Percentiles rank a stretch among this genome's conserved stretches.
phyloP scores from a whole-genome alignment of 169 alveolate genomes.

The Plasmodium gallinaceum region DNA sequence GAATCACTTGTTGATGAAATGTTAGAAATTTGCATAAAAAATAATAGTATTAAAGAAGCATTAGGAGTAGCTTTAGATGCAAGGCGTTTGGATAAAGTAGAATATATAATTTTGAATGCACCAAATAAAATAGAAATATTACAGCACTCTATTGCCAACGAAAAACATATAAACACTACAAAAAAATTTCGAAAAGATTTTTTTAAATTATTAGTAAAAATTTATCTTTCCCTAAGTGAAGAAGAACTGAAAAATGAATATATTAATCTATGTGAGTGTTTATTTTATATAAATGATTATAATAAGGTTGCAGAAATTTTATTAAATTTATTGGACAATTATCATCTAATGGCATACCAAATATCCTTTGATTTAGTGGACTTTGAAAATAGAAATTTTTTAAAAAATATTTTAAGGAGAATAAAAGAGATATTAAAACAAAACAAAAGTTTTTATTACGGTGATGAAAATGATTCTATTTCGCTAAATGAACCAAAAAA shows the following conservation, averaged over 20 bases:
- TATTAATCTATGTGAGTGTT: conserved; percentile 87
- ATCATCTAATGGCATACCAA: conserved; percentile 91
- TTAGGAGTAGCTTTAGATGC: conserved; percentile 97
- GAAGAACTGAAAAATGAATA: conserved; percentile 82
- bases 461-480: conserved; percentile 20
- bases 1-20: conserved; percentile 91
- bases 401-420: conserved; percentile 81
- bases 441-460: conserved; percentile 26
- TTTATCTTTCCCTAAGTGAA: conserved; percentile 39
- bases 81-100: conserved; percentile 92
- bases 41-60: conserved; percentile 92
- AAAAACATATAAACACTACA: conserved; percentile 51
- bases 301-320: conserved; percentile 91
- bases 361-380: conserved; percentile 94
- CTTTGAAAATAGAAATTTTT: conserved; percentile 92
- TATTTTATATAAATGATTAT: conserved; percentile 89
- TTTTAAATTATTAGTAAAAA: conserved; percentile 41
- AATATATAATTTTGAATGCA: conserved; percentile 84
- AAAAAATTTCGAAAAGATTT: conserved; percentile 63
- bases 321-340: conserved; percentile 81
- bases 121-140: conserved; percentile 68
- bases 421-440: conserved; percentile 45
- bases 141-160: conserved; percentile 59
- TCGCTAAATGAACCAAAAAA: neutral
- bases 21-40: conserved; percentile 90